phyloP scores from a whole-genome alignment of 805 yeast genomes.

The Wickerhamiella australiensis region DNA sequence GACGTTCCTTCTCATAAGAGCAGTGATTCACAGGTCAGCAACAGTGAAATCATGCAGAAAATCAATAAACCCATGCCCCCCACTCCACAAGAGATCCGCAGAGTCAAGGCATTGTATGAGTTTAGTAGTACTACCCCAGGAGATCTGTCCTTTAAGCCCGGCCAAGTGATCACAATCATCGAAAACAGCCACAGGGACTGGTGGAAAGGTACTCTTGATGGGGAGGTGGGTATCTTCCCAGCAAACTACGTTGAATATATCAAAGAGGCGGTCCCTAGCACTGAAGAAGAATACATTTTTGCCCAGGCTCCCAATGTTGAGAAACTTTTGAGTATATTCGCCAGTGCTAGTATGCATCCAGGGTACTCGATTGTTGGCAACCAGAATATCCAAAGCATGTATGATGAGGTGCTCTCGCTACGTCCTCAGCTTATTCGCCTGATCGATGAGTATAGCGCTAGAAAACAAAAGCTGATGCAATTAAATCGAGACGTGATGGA shows the following conservation, averaged over 20 bases:
- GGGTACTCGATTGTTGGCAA: conserved; percentile 35
- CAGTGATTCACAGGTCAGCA: neutral
- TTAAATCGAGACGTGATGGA: conserved; percentile 57
- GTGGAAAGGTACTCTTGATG: conserved; percentile 84
- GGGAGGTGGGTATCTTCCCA: conserved; percentile 81
- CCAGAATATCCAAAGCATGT: conserved; percentile 60
- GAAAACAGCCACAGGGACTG: conserved; percentile 86
- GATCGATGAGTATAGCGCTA: conserved; percentile 64
- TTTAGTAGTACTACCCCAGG: conserved; percentile 67
- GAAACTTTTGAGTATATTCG: conserved; percentile 46
- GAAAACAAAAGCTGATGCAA: conserved; percentile 64
- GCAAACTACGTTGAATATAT: conserved; percentile 56
- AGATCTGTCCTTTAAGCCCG: conserved; percentile 74
- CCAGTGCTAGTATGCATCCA: conserved; percentile 27
- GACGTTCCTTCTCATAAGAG: neutral
- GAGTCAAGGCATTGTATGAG: conserved; percentile 76
- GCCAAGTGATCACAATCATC: conserved; percentile 76
- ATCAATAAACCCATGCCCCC: conserved; percentile 10
- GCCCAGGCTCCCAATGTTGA: conserved; percentile 53
- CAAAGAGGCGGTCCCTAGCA: conserved; percentile 13
- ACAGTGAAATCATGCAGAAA: conserved; percentile 8
- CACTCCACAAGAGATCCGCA: conserved; percentile 10
- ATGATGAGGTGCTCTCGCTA: conserved; percentile 58
- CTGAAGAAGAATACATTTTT: conserved; percentile 43
- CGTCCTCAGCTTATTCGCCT: conserved; percentile 63